These are phyloP conservation scores for Leccinum ochraceum DNA, from an alignment of 768 basidiomycete genomes.

Conservation along the genomic window DNA sequence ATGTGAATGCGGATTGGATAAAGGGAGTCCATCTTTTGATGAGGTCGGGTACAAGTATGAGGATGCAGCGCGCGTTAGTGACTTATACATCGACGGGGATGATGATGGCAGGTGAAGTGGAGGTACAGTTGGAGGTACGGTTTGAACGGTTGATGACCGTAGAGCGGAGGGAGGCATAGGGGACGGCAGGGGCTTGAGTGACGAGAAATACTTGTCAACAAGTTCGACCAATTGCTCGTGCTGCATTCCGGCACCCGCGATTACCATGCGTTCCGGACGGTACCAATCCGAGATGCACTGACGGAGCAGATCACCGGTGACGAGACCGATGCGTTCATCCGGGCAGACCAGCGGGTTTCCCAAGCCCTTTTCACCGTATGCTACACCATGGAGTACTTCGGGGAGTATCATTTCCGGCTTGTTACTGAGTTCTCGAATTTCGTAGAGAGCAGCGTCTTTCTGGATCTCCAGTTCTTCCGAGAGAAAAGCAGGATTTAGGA, in stretches of 20 bases:
- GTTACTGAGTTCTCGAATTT: conserved; percentile 80
- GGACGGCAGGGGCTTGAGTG: conserved; percentile 44
- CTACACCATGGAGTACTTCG: conserved; percentile 85
- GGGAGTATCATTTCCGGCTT: conserved; percentile 96
- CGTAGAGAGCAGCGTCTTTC: conserved; percentile 86
- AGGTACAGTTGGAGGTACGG: conserved; percentile 47
- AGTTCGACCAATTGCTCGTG: conserved; percentile 89
- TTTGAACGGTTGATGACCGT: conserved; percentile 34
- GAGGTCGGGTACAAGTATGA: conserved; percentile 60
- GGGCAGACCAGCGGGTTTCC: conserved; percentile 94
- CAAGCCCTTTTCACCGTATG: conserved; percentile 72
- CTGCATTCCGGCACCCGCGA: conserved; percentile 90
- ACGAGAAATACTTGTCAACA: conserved; percentile 81
- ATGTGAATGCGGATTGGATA: conserved; percentile 40
- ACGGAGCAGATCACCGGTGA: conserved; percentile 63
- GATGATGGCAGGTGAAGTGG: conserved; percentile 61
- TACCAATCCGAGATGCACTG: conserved; percentile 81
- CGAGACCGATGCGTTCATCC: conserved; percentile 70
- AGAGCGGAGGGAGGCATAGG: conserved; percentile 26
- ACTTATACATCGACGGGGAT: conserved; percentile 58
- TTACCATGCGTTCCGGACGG: conserved; percentile 90
- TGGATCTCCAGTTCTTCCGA: conserved; percentile 81
- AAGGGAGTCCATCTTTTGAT: conserved; percentile 8
- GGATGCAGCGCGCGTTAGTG: conserved; percentile 74
- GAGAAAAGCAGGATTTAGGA: conserved; percentile 73